Percentiles rank a stretch among this genome's conserved stretches.
Evolutionary conservation across 169 alveolate species (phyloP).

Genomic region (Miamiensis avidus): DNA sequence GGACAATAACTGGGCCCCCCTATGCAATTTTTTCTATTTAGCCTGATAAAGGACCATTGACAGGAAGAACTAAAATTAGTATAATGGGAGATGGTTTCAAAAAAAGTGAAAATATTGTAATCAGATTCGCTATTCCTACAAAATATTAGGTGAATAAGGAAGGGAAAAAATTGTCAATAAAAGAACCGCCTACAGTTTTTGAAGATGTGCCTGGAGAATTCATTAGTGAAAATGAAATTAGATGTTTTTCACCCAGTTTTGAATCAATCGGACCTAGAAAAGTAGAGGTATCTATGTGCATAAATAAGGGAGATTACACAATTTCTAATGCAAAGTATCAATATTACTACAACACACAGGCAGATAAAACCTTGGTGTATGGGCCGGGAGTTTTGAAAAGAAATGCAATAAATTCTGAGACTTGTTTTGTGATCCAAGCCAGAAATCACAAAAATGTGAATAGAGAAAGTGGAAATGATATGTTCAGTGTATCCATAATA

Average conservation of each 20-base stretch:
- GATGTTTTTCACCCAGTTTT: slow-evolving; percentile 89
- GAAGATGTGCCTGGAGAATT: slow-evolving; percentile 86
- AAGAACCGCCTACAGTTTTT: slow-evolving; percentile 46
- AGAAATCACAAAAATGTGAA: slow-evolving; percentile 91
- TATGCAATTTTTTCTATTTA: slow-evolving; percentile 88
- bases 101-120: slow-evolving; percentile 79
- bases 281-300: slow-evolving; percentile 88
- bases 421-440: slow-evolving; percentile 89
- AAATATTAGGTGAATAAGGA: no score
- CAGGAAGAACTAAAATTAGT: slow-evolving; percentile 87
- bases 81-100: slow-evolving; percentile 87
- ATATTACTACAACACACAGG: slow-evolving; percentile 91
- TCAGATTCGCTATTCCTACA: slow-evolving; percentile 82
- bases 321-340: slow-evolving; percentile 84
- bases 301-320: slow-evolving; percentile 90
- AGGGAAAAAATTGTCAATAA: not conserved
- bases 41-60: slow-evolving; percentile 92
- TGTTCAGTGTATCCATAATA: slow-evolving; percentile 81
- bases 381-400: slow-evolving; percentile 94
- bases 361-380: slow-evolving; percentile 89
- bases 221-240: slow-evolving; percentile 84
- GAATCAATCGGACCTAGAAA: slow-evolving; percentile 91
- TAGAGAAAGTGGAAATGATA: slow-evolving; percentile 93
- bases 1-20: slow-evolving; percentile 94
- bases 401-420: slow-evolving; percentile 79